Conservation (phyloP, 176 grass and related monocot genomes). For the Themeda triandra region DNA sequence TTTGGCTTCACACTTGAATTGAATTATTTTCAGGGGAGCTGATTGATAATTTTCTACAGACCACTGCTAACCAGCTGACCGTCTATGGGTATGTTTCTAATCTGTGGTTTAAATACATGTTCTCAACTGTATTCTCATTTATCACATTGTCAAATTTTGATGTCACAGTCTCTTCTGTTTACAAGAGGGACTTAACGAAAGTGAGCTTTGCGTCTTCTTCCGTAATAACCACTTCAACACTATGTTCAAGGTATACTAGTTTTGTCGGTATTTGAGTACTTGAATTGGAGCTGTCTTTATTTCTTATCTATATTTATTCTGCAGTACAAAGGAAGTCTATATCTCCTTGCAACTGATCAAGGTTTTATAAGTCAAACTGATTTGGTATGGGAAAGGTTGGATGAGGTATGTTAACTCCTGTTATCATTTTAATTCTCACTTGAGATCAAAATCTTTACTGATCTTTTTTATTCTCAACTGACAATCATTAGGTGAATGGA, state of each 20-base stretch:
- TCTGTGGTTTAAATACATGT: background rate
- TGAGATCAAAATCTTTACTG: background rate
- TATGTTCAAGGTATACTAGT: constrained; percentile 89
- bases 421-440: background rate
- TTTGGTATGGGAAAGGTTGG: constrained; percentile 97
- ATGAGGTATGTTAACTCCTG: constrained; percentile 61
- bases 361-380: constrained; percentile 93
- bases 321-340: constrained; percentile 81
- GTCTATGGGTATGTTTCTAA: constrained; percentile 73
- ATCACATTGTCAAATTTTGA: constrained; percentile 22
- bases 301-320: constrained; percentile 13
- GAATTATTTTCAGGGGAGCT: constrained; percentile 80
- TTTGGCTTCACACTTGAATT: constrained; percentile 11
- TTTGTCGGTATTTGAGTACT: constrained; percentile 5
- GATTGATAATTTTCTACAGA: constrained; percentile 75
- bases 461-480: constrained; percentile 31
- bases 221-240: constrained; percentile 99
- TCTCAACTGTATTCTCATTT: background rate
- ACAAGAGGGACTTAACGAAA: constrained; percentile 95
- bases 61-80: constrained; percentile 89
- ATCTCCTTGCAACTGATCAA: constrained; percentile 96
- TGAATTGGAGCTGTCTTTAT: background rate
- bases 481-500: constrained; percentile 76
- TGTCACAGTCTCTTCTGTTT: constrained; percentile 84
- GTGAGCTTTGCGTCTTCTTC: constrained; percentile 93